Base-by-base conservation (phyloP, 2,329 filamentous ascomycete species). In the Fusarium oligoseptatum region DNA sequence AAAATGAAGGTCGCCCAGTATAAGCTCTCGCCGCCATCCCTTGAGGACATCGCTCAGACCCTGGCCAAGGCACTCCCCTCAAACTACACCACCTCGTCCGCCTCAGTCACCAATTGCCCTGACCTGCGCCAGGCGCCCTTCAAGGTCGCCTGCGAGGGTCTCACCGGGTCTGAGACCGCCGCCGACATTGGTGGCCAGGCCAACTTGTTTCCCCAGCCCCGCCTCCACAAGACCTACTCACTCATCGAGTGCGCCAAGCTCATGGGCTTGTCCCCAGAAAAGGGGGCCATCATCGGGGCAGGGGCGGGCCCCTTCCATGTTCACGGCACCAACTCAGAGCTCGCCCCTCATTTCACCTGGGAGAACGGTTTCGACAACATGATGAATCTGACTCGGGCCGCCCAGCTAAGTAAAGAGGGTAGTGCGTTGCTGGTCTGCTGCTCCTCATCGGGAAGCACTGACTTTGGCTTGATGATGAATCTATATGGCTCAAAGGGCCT, bases 151-250 rank as follows among this genome's bases (percentile, higher is more conserved):
- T 79, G 80, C 5, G 63, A 79, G 3, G 86, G 86, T 0, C 79
- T 87, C 10, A 82, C 77, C 6, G 85, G 86, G 1, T 79, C 80
- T 4, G 77, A 81, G 36, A 79, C 79, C 41, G 79, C 87, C 6
- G 84, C 83, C 17, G 86, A 87, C 57, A 77, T 87, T 22, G 86
- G 86, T 6, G 86, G 85, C 0, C 84, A 83, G 27, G 76, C 81
- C 1, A 84, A 86, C 66, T 80, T 87, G 1, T 80, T 81, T 12
- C 85, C 85, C 0, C 56, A 34, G 0, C 83, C 84, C 0, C 78
- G 80, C 6, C 73, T 83, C 9, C 74, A 81, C 1, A 79, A 79
- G 17, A 82, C 77, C 39, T 87, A 81, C 66, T 78, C 79, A 3
- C 62, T 85, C 57, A 45, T 77, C 2, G 74, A 78, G 1, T 64